Conservation (phyloP, 306 rosid species). For the Castanea crenata region DNA sequence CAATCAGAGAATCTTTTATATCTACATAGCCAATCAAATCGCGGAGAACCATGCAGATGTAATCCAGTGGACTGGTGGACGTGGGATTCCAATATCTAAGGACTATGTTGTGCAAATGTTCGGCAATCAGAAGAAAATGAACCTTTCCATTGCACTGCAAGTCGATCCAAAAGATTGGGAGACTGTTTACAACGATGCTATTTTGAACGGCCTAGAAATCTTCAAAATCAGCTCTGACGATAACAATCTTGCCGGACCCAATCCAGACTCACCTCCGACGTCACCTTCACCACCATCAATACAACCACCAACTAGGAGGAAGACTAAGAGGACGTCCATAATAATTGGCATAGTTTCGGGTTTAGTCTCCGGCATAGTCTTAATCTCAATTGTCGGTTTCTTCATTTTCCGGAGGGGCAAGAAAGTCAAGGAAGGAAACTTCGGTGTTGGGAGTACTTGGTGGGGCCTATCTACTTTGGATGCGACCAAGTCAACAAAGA, state of each 20-base stretch:
- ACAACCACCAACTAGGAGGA: background rate
- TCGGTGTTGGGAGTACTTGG: background rate
- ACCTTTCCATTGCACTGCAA: constrained; percentile 22
- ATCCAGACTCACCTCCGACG: constrained; percentile 27
- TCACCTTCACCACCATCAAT: background rate
- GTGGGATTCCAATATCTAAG: background rate
- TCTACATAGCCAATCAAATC: constrained; percentile 25
- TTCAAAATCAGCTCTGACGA: constrained; percentile 30
- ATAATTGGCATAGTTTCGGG: background rate
- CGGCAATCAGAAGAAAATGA: background rate
- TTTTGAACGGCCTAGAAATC: constrained; percentile 51
- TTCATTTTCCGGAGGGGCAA: background rate
- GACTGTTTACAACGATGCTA: background rate
- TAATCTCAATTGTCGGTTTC: background rate
- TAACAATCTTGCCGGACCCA: constrained; percentile 36
- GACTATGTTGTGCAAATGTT: constrained; percentile 11
- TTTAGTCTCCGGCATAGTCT: background rate
- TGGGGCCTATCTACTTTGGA: background rate
- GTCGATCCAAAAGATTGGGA: background rate
- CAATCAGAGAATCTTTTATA: constrained; percentile 2
- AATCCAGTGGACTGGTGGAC: background rate
- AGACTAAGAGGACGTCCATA: background rate
- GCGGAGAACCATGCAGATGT: constrained; percentile 24
- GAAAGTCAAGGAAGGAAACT: background rate
- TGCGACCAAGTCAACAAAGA: background rate